phyloP scores from a whole-genome alignment of 495 filamentous ascomycete genomes.

The Thermothielavioides terrestris region DNA sequence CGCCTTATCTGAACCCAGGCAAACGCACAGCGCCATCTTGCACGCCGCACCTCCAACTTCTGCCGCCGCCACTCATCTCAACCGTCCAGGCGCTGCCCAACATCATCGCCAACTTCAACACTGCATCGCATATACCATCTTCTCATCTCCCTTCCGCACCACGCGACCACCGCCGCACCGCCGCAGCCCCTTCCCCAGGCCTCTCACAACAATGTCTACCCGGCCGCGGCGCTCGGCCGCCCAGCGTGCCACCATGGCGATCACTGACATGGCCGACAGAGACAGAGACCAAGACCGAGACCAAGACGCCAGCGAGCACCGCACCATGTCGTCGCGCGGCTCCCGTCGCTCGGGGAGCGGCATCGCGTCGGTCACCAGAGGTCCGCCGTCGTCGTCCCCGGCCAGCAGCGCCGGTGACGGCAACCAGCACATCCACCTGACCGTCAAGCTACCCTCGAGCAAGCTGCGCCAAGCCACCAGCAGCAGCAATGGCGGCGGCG shows the following conservation, averaged over 20 bases:
- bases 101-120: neutral
- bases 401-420: slow-evolving; percentile 38
- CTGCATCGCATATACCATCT: neutral
- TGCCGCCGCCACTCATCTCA: neutral
- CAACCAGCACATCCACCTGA: slow-evolving; percentile 61
- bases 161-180: neutral
- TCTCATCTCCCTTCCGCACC: neutral
- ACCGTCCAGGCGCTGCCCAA: too few species aligned
- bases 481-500: slow-evolving; percentile 38
- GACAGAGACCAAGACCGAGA: too few species aligned
- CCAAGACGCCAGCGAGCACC: slow-evolving; percentile 20
- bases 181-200: neutral
- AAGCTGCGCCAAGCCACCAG: slow-evolving; percentile 72
- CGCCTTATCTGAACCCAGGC: neutral
- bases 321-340: slow-evolving; percentile 40
- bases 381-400: slow-evolving; percentile 35
- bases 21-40: slow-evolving; percentile 1
- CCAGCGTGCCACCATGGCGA: slow-evolving; percentile 40
- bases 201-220: slow-evolving; percentile 26
- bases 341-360: slow-evolving; percentile 40
- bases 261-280: slow-evolving; percentile 45
- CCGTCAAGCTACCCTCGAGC: slow-evolving; percentile 74
- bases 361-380: slow-evolving; percentile 46
- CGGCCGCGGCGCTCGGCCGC: slow-evolving; percentile 40
- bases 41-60: neutral